phyloP scores from a whole-genome alignment of 2,329 filamentous ascomycete genomes.

The Rhynchosporium agropyri region DNA sequence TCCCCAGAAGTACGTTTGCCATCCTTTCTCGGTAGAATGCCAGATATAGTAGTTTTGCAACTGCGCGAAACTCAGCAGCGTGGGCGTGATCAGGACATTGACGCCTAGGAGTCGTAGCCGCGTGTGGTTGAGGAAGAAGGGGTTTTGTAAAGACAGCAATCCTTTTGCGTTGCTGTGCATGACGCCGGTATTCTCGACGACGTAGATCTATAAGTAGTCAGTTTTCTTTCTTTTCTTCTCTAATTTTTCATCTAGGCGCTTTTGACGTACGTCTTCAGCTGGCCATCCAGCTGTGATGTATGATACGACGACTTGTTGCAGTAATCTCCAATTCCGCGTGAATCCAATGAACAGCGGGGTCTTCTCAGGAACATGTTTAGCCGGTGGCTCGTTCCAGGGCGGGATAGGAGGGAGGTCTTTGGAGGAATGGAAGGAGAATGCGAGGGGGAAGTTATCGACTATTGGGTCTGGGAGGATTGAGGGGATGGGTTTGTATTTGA shows the following conservation, averaged over 20 bases:
- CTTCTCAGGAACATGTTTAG: slow-evolving; percentile 45
- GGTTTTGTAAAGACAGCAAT: slow-evolving; percentile 55
- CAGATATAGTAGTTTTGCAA: slow-evolving; percentile 57
- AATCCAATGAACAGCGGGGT: slow-evolving; percentile 63
- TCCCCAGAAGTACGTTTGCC: slow-evolving; percentile 58
- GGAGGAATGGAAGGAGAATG: slow-evolving; percentile 31
- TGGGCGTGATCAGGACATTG: slow-evolving; percentile 53
- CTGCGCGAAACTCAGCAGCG: slow-evolving; percentile 57
- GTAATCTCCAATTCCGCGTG: slow-evolving; percentile 56
- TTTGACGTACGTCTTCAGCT: slow-evolving; percentile 44
- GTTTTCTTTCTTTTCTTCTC: neutral
- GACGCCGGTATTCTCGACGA: slow-evolving; percentile 62
- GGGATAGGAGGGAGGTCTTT: slow-evolving; percentile 47
- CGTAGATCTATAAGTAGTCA: slow-evolving; percentile 47
- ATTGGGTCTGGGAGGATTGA: slow-evolving; percentile 28
- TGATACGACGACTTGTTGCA: slow-evolving; percentile 57
- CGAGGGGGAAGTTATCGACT: slow-evolving; percentile 38
- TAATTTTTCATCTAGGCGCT: neutral
- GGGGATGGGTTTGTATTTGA: slow-evolving; percentile 27
- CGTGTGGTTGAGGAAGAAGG: slow-evolving; percentile 58
- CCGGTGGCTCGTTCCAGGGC: slow-evolving; percentile 49
- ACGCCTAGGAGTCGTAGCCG: slow-evolving; percentile 55
- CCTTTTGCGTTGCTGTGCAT: slow-evolving; percentile 55
- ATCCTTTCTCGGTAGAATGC: slow-evolving; percentile 48
- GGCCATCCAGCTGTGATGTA: slow-evolving; percentile 65